Percentiles rank a stretch among this genome's conserved stretches.
Evolutionary conservation across 1,284 basidiomycete species (phyloP).

Genomic region (Moniliophthora roreri): DNA sequence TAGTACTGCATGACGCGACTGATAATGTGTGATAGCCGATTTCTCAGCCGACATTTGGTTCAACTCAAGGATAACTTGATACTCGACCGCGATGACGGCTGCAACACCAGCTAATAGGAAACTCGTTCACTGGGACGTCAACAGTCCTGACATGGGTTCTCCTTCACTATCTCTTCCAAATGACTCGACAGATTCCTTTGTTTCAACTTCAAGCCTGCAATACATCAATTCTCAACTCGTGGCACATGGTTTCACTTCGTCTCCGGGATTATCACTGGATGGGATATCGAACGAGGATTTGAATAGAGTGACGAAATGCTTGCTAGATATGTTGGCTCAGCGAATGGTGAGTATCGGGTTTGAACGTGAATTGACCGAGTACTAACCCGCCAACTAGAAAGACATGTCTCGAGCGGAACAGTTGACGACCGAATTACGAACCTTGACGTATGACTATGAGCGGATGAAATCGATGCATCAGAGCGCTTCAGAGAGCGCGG

Average conservation of each 20-base stretch:
- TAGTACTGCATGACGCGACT: too few species aligned
- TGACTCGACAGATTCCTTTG: conserved; percentile 38
- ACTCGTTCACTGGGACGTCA: conserved; percentile 45
- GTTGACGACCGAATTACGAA: conserved; percentile 72
- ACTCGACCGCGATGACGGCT: conserved; percentile 27
- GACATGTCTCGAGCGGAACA: conserved; percentile 83
- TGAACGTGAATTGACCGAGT: not conserved
- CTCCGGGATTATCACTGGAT: conserved; percentile 64
- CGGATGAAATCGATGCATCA: conserved; percentile 67
- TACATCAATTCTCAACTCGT: conserved; percentile 79
- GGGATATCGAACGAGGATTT: conserved; percentile 57
- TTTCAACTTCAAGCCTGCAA: conserved; percentile 55
- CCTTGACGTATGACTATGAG: conserved; percentile 82
- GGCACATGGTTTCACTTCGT: conserved; percentile 74
- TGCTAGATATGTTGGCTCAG: conserved; percentile 78
- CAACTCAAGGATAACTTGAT: too few species aligned
- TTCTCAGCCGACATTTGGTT: not conserved
- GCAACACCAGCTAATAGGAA: conserved; percentile 37
- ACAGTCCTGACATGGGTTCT: conserved; percentile 40
- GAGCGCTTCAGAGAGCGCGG: conserved; percentile 54
- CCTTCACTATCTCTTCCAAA: conserved; percentile 32
- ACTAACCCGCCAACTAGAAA: conserved; percentile 44
- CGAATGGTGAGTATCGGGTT: conserved; percentile 60
- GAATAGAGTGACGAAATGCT: conserved; percentile 72
- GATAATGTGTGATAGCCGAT: not conserved